Base-by-base conservation (phyloP, 495 filamentous ascomycete genomes). In the Penicillium atrosanguineum region DNA sequence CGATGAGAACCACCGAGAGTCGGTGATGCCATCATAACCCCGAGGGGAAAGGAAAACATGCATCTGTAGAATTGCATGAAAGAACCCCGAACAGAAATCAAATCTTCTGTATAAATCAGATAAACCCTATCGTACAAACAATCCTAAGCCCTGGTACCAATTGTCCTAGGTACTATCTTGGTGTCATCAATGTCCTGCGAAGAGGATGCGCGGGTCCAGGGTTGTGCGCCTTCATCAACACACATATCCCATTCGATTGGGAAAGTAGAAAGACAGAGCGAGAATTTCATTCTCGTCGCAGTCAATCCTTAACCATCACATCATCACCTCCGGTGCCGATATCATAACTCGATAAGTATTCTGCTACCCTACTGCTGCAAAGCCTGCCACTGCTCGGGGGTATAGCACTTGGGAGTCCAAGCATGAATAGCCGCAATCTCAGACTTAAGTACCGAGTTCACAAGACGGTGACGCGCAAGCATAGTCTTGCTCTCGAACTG, bases 401-500 rank as follows among this genome's bases (percentile, higher is more conserved):
- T 97, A 76, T 87, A 90, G 71, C 95, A 97, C 73, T 92, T 96
- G 21, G 94, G 90, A 52, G 89, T 93, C 94, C 94, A 98, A n/a
- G 94, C 94, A 78, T 98, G 94, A 50, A 98, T 96, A 42, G 84
- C 83, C 5, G 90, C 88, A 69, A 98, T 94, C 76, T 98, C 94
- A n/a, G 82, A 81, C 75, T 93, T 94, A 64, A 98, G 71, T 7
- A 84, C 86, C 3, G 81, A 80, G 71, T 98, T 97, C 44, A 96
- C 94, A 46, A 95, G 77, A 19, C 94, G 84, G 74, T 97, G 90
- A 15, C 92, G 83, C 50, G 90, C 89, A 16, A 98, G 84, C 47
- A 89, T 87, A 44, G 79, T 93, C 76, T 95, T 96, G 67, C 88
- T 89, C 20, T 82, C 82, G 71, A 97, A 98, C 44, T 86, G 77